phyloP scores from a whole-genome alignment of 2,329 filamentous ascomycete genomes.

The Trichophyton equinum region DNA sequence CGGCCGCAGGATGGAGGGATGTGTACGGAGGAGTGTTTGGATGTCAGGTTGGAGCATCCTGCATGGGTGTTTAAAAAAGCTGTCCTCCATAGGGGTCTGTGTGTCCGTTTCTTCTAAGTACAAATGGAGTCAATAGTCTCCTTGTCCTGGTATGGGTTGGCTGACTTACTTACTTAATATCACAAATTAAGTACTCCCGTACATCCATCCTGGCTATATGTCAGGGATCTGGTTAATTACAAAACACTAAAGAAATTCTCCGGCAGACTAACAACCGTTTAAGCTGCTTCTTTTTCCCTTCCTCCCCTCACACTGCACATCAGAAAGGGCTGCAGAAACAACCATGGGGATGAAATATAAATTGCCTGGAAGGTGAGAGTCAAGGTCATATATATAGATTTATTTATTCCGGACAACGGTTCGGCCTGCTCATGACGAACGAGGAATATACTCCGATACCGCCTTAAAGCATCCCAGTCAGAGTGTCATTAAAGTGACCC shows the following conservation, averaged over 20 bases:
- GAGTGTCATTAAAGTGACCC: not conserved
- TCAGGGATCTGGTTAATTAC: not conserved
- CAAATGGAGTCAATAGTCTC: not conserved
- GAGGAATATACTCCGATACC: not conserved
- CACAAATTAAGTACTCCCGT: not conserved
- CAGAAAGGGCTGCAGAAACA: not conserved
- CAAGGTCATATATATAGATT: not conserved
- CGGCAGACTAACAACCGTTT: conserved; percentile 3
- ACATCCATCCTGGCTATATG: not conserved
- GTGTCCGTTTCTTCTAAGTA: not conserved
- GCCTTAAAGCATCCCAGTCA: not conserved
- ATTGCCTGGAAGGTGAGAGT: not conserved
- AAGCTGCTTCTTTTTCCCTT: not conserved
- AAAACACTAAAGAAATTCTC: conserved; percentile 3
- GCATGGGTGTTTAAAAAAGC: not conserved
- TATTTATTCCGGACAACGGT: not conserved
- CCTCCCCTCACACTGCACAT: not conserved
- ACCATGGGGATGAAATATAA: not conserved
- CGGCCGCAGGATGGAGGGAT: not conserved
- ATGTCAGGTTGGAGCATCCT: not conserved
- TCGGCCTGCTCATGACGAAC: not conserved
- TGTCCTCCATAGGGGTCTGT: conserved; percentile 1
- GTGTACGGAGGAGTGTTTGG: not conserved
- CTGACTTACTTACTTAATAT: not conserved
- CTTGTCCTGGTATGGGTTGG: not conserved